Evolutionary conservation across 495 filamentous ascomycete species (phyloP), one percentile per base, ranked within the genome.

Genomic region (Aspergillus sclerotioniger): DNA sequence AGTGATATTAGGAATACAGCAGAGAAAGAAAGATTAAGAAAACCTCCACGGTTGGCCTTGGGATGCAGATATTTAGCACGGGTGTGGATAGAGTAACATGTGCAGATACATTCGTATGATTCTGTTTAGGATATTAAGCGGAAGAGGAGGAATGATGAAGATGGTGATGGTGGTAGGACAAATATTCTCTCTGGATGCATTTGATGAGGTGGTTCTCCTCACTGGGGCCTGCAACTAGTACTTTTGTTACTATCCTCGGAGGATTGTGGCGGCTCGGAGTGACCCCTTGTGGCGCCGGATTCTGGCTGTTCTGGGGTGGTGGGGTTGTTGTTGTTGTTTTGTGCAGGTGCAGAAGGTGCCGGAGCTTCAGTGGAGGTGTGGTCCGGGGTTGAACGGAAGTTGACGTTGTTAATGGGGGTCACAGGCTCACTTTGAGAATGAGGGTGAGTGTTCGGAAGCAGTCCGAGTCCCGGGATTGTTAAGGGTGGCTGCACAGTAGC

Each of bases 171-270:
- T 25, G 25, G 21, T 29, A 8, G 21, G 46, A 29, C 15, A 50
- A 2, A 17, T 50, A 12, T 2, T 15, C 20, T 2, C 9, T 3
- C 17, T 17, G 15, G 6, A 15, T 50, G 29, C 3, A 20, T 29
- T 19, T 32, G 13, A 6, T 49, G 13, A 10, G 8, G 19, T 19
- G 3, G 4, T 15, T 32, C 8, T 16, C 35, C 47, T 58, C 20
- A 58, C 39, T 58, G 56, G 5, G 37, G 20, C 12, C 19, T 47
- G 49, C 49, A 58, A 17, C 39, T 13, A 29, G 25, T 1, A 9
- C 9, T 16, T 45, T 51, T 16, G 25, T 5, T 28, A 19, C 37
- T 16, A 13, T 56, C 16, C 41, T 16, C 25, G 37, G 37, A 41
- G 13, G 13, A 41, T 15, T 6, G 3, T 49, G 19, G 5, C 19